Conservation (phyloP, 2,329 filamentous ascomycete species). For the Metarhizium humberi region DNA sequence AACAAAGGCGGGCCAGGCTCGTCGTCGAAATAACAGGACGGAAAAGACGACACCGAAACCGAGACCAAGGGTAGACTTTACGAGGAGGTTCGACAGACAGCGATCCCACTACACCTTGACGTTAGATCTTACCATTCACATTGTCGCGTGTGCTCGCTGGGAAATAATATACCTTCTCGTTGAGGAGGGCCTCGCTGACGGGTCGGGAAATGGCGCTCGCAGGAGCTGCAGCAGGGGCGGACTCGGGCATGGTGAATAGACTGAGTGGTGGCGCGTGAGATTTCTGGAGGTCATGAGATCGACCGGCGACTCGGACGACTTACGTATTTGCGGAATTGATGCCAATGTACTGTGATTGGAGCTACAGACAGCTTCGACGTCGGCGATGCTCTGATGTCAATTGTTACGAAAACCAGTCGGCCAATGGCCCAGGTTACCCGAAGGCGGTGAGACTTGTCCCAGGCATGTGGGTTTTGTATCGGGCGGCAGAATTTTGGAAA, state of each 20-base stretch:
- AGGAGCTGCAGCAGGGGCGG: conserved; percentile 35
- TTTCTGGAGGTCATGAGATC: neutral
- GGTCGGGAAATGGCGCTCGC: conserved; percentile 66
- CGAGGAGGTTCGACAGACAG: conserved; percentile 93
- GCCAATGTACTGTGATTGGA: conserved; percentile 11
- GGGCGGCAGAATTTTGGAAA: conserved; percentile 41
- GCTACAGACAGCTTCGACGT: conserved; percentile 20
- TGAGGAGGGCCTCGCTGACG: conserved; percentile 94
- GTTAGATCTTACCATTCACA: conserved; percentile 11
- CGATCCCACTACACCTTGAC: conserved; percentile 74
- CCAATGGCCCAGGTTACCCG: conserved; percentile 23
- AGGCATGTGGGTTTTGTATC: conserved; percentile 10
- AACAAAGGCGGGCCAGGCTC: conserved; percentile 94
- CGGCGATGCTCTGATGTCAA: conserved; percentile 23
- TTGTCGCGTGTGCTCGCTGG: neutral
- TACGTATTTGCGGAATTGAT: conserved; percentile 3
- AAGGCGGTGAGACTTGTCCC: conserved; percentile 31
- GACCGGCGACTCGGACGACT: neutral
- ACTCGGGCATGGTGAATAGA: conserved; percentile 41
- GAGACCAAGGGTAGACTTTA: conserved; percentile 91
- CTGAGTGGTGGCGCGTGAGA: conserved; percentile 5
- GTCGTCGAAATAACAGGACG: conserved; percentile 93
- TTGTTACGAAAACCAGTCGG: conserved; percentile 28
- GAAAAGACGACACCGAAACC: conserved; percentile 98
- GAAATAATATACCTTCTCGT: conserved; percentile 75